Base-by-base conservation (phyloP, 768 basidiomycete species). In the Zangia roseola region DNA sequence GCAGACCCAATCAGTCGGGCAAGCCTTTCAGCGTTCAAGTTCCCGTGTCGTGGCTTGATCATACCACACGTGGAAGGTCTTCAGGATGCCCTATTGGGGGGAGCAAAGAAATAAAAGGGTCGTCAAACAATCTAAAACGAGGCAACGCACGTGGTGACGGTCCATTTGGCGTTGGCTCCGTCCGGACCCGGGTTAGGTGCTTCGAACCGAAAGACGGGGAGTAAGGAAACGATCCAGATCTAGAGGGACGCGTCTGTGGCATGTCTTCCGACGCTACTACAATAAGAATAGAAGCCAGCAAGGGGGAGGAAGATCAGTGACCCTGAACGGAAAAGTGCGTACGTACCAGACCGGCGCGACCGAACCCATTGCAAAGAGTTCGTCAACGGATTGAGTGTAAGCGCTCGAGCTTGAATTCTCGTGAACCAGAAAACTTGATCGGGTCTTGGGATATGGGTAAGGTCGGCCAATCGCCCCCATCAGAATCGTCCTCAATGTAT, bases 171-270 rank as follows among this genome's bases (percentile, higher is more conserved):
- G 17, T 58, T 52, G 40, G 23, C 30, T 1, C 60, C 55, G 25
- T 56, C 63, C 17, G 35, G 63, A 2, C 55, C 63, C 7, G 55
- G 33, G 25, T 56, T 23, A 16, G 24, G 23, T 6, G 46, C 50
- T 33, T 56, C 49, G 31, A 56, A 42, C 2, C 45, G 43, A 39
- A 65, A 60, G 4, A 57, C 42, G 13, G 53, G 49, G 8, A 65
- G 51, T 38, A 60, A 39, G 7, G 56, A 53, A 10, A 61, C 56
- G 34, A 68, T 55, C 30, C 55, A 42, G 43, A 62, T 60, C 54
- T 65, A 69, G 14, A 74, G 50, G 14, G 68, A 69, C 7, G 69
- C 60, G n/a, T 74, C 69, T 0, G 72, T 75, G 28, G 80, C 59
- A 45, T 72, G 52, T 21, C 67, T 59, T 26, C 77, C 79, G 17